Percentiles rank a stretch among this genome's conserved stretches.
Conservation (phyloP, 2,329 filamentous ascomycete species). For the Alternaria solani region DNA sequence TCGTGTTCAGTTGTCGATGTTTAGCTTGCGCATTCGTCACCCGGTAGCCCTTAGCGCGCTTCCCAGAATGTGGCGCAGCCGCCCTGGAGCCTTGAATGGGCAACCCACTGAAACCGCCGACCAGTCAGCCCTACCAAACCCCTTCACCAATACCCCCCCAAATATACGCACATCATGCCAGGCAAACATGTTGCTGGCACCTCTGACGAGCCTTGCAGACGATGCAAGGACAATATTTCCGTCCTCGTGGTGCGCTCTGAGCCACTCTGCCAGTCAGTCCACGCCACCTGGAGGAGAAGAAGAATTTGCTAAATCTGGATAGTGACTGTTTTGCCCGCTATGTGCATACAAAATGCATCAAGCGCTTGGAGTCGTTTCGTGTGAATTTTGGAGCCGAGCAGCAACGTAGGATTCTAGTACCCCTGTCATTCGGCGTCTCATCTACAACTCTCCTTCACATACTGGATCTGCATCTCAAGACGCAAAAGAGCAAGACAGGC, state of each 20-base stretch:
- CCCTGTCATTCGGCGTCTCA: slow-evolving; percentile 83
- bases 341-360: slow-evolving; percentile 78
- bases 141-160: slow-evolving; percentile 10
- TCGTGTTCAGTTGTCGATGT: slow-evolving; percentile 18
- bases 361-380: slow-evolving; percentile 75
- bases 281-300: slow-evolving; percentile 5
- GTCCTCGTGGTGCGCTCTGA: slow-evolving; percentile 65
- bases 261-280: slow-evolving; percentile 65
- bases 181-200: slow-evolving; percentile 35
- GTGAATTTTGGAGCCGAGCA: slow-evolving; percentile 57
- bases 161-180: slow-evolving; percentile 38
- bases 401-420: slow-evolving; percentile 71
- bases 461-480: slow-evolving; percentile 72
- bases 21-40: slow-evolving; percentile 35
- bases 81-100: slow-evolving; percentile 16
- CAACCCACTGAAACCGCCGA: slow-evolving; percentile 4
- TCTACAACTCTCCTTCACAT: slow-evolving; percentile 81
- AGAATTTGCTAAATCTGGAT: slow-evolving; percentile 24
- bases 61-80: slow-evolving; percentile 24
- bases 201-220: slow-evolving; percentile 57
- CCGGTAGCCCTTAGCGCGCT: slow-evolving; percentile 25
- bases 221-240: slow-evolving; percentile 63
- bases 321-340: slow-evolving; percentile 82
- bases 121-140: slow-evolving; percentile 20
- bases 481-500: slow-evolving; percentile 70